Conservation (phyloP, 257 asterid genomes). For the Lycium ferocissimum region DNA sequence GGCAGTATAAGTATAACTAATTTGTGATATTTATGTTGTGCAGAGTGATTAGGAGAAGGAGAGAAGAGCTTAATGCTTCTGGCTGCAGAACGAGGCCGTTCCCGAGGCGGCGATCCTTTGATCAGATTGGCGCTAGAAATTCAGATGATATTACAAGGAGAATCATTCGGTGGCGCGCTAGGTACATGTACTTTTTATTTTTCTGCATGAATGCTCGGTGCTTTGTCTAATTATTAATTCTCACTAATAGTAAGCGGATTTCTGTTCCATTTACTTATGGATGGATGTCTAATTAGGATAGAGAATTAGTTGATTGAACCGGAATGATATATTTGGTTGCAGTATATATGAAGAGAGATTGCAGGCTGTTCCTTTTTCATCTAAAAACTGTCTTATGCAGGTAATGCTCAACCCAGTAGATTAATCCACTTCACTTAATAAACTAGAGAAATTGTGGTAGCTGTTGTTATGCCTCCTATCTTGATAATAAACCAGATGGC, state of each 20-base stretch:
- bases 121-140: constrained; percentile 29
- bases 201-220: too few relatives aligned
- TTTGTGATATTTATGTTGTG: constrained; percentile 22
- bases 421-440: neutral
- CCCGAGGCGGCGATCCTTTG: constrained; percentile 54
- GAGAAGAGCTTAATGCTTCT: constrained; percentile 32
- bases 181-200: constrained; percentile 36
- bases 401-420: constrained; percentile 29
- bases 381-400: constrained; percentile 42
- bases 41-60: constrained; percentile 44
- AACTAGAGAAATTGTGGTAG: neutral
- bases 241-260: too few relatives aligned
- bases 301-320: neutral
- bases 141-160: constrained; percentile 49
- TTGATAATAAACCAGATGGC: neutral
- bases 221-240: too few relatives aligned
- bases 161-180: constrained; percentile 55
- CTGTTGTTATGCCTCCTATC: neutral
- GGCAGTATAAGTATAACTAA: too few relatives aligned
- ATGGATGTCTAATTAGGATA: neutral
- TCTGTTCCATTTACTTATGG: neutral
- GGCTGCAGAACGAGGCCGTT: constrained; percentile 44
- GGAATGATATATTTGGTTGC: constrained; percentile 32
- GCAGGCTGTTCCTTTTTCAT: constrained; percentile 50
- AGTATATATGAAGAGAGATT: constrained; percentile 53